Base-by-base conservation (phyloP, 1,284 basidiomycete genomes). In the Thecaphora thlaspeos region DNA sequence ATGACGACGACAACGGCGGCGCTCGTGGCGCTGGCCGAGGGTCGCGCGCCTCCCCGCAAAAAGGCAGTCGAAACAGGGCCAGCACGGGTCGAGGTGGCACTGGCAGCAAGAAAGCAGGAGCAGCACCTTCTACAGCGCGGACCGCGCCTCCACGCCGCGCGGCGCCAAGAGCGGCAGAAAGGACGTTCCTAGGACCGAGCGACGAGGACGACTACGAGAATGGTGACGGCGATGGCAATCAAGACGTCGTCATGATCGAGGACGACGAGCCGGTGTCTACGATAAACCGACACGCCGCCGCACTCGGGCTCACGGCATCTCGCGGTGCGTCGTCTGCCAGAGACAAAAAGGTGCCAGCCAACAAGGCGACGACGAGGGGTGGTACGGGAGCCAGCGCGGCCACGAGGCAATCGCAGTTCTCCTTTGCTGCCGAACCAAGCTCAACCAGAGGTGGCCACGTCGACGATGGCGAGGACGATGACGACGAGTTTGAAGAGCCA, bases 401-500 rank as follows among this genome's bases (percentile, higher is more conserved):
- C 9, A 12, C 15, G 23, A n/a, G 21, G 15, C 46, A 50, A 41
- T 21, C 37, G 23, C 52, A 59, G 38, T 50, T 55, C 30, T 62
- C 53, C n/a, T 62, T 67, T 42, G 42, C 48, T 55, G 57, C 24
- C 53, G 61, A 22, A 55, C 55, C n/a, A 51, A 57, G 1, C 48
- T 38, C 19, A 53, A 51, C 14, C 48, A 43, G 21, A 42, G 48
- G 41, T 12, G 28, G 41, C 9, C 23, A 47, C 38, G 45, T 39
- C 9, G 50, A 47, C 18, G 48, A 46, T n/a, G 44, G 46, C 32
- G 51, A 43, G 21, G 58, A 23, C 9, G 55, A 61, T 21, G 57
- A 60, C 21, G 61, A 56, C 23, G 63, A 61, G 7, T 64, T 64
- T 49, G 56, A 56, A 4, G 56, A 56, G 43, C 52, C 54, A 4